Conservation (phyloP, 2,329 filamentous ascomycete species). For the Meredithiella fracta region DNA sequence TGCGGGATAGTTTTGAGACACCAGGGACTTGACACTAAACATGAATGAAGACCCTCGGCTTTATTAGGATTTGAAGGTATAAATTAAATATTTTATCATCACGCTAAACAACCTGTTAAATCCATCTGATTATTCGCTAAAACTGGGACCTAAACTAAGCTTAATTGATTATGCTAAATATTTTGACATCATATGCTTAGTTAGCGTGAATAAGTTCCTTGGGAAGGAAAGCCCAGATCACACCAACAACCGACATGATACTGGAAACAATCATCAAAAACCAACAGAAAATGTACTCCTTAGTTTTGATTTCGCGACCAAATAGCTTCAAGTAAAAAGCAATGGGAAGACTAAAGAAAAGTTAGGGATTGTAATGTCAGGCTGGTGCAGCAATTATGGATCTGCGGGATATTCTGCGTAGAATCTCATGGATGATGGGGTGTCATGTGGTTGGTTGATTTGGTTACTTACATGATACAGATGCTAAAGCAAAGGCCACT, state of each 20-base stretch:
- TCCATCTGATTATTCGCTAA: too few species aligned
- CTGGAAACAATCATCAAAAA: conserved; percentile 52
- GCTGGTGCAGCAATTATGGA: background rate
- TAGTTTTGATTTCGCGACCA: conserved; percentile 46
- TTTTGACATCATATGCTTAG: too few species aligned
- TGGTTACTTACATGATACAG: conserved; percentile 62
- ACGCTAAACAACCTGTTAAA: too few species aligned
- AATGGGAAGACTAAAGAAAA: conserved; percentile 43
- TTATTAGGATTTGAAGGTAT: too few species aligned
- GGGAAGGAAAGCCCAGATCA: conserved; percentile 75
- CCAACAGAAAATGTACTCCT: conserved; percentile 53
- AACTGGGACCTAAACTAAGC: too few species aligned
- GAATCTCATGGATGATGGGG: background rate
- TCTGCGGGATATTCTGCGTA: background rate
- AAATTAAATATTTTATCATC: too few species aligned
- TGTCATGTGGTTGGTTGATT: background rate
- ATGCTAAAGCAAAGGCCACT: conserved; percentile 85
- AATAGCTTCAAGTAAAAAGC: conserved; percentile 87
- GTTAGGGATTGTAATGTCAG: background rate
- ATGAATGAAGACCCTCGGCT: too few species aligned
- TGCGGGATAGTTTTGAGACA: too few species aligned
- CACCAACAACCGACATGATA: conserved; percentile 58
- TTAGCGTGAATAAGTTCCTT: conserved; percentile 51
- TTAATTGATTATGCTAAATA: too few species aligned
- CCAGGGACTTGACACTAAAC: too few species aligned